Base-by-base conservation (phyloP, 495 filamentous ascomycete species). In the Aspergillus bertholletiae region DNA sequence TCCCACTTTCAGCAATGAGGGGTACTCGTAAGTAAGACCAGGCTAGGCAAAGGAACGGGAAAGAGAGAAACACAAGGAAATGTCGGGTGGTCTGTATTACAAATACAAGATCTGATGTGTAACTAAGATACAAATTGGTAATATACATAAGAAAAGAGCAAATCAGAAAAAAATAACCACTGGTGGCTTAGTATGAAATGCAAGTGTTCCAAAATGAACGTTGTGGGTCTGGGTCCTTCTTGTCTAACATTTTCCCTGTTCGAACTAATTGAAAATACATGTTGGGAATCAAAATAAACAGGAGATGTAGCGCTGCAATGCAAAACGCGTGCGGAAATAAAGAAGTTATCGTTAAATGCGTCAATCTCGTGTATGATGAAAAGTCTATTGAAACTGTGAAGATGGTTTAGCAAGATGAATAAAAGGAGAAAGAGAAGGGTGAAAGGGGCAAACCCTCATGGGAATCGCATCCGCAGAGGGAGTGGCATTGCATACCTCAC, bases 341-440 rank as follows among this genome's bases (percentile, higher is more conserved):
- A 43, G 11, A 37, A 37, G 34, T 28, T 37, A 15, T 37, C 34
- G 34, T 37, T 37, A 2, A 37, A 37, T 37, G 34, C 34, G 34
- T 37, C 13, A 37, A n/a, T 37, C 11, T 37, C 13, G 34, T 37
- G 34, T 37, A 15, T 2, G 13, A 37, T 37, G 13, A 37, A 37
- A 37, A 37, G 7, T 11, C 34, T 37, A 37, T 37, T 12, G 11
- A n/a, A 2, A 15, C 34, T 37, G 34, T 37, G 13, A 37, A n/a
- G 5, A 3, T 34, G 34, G 13, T 15, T 37, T 6, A 37, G 34
- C 34, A n/a, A n/a, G 2, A n/a, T 37, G 34, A n/a, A 2, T 15
- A 37, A 49, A 28, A 39, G 17, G 45, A 43, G 3, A 46, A 53
- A 56, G 37, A 11, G 40, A 40, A 46, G 26, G 18, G 37, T 34